Evolutionary conservation across 1,139 yeast species (phyloP), one percentile per base, ranked within the genome.

Genomic region (Eremothecium coryli): DNA sequence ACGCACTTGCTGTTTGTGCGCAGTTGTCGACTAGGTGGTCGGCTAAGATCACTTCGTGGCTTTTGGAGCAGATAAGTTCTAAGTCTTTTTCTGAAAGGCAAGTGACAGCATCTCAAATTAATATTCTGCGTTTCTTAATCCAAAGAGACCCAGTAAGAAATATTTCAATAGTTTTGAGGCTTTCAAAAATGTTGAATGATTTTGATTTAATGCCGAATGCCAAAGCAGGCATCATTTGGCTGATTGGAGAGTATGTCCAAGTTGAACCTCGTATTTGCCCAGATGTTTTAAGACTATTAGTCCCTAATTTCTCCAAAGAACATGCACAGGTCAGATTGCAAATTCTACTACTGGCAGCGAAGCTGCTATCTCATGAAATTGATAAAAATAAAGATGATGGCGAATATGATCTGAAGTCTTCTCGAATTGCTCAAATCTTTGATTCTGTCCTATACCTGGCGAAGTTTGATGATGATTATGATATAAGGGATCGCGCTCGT

Each of bases 211-310:
- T 60, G 42, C 50, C 55, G 48, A 42, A 67, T 12, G 95, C 97
- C 0, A 73, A 77, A 44, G 86, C 94, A 1, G 81, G 93, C 37
- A 76, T 86, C 14, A 69, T 90, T 12, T 93, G 97, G 97, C 68
- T 88, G 9, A 72, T 90, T 29, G 96, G 97, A 2, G 97, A 90
- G 51, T 79, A 82, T 50, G 57, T 70, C 1, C 56, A 58, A 1
- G 47, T 63, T 8, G 66, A 67, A 10, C 66, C 69, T n/a, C 58
- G 59, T 16, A 66, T 82, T 31, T 85, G 85, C 1, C 93, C 93
- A 0, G 96, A 90, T 54, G 73, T 85, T 1, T 62, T 86, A 38
- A 66, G 95, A 35, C 58, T 61, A 6, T 58, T 81, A 27, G 59
- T 79, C n/a, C 66, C 66, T 27, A 58, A 54, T 3, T 82, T 82